phyloP scores from a whole-genome alignment of 2,329 filamentous ascomycete species.

The Botryotinia convoluta region DNA sequence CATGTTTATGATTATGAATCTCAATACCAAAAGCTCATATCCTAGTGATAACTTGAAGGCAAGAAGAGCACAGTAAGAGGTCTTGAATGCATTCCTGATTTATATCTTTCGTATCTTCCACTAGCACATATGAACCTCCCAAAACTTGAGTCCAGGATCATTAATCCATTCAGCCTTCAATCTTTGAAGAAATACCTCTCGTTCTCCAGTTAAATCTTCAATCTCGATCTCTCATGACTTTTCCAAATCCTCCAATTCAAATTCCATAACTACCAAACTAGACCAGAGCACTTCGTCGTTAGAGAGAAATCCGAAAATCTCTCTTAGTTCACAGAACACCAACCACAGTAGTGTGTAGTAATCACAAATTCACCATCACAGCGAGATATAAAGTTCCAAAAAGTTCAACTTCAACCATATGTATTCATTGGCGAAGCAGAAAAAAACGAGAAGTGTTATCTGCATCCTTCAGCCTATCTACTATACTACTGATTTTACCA shows the following conservation, averaged over 20 bases:
- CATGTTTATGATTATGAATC: too few species aligned
- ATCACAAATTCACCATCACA: not conserved
- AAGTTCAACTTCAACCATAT: slow-evolving; percentile 8
- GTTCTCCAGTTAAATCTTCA: not conserved
- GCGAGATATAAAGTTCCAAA: not conserved
- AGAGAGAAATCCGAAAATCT: not conserved
- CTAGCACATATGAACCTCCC: too few species aligned
- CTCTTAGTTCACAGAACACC: not conserved
- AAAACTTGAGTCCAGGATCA: too few species aligned
- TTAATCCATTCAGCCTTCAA: not conserved
- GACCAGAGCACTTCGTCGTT: not conserved
- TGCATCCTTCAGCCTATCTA: slow-evolving; percentile 10
- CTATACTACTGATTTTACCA: not conserved
- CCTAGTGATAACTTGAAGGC: too few species aligned
- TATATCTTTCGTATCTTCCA: too few species aligned
- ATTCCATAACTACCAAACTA: not conserved
- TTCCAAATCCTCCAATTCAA: not conserved
- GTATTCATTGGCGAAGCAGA: slow-evolving; percentile 4
- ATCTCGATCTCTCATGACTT: not conserved
- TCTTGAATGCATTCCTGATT: too few species aligned
- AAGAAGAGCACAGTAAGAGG: too few species aligned
- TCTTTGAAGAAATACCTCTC: not conserved
- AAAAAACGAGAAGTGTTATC: not conserved
- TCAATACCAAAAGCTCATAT: too few species aligned
- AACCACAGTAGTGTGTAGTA: not conserved